Conservation (phyloP, 2,329 filamentous ascomycete species). For the Pseudovirgaria hyperparasitica region DNA sequence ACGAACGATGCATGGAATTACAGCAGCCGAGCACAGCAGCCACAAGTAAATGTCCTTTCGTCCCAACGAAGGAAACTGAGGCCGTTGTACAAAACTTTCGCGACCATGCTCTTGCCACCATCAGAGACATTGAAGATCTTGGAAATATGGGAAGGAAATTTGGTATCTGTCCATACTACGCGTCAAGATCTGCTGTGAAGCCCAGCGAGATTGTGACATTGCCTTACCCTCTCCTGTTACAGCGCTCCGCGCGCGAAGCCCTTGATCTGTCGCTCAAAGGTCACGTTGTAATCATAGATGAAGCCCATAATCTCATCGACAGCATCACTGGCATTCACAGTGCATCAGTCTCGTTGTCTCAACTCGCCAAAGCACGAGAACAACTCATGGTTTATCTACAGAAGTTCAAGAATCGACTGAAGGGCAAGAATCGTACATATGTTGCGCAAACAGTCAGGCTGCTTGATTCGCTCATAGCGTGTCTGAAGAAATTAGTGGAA, state of each 20-base stretch:
- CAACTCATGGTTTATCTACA: constrained; percentile 75
- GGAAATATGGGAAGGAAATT: constrained; percentile 64
- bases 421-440: constrained; percentile 84
- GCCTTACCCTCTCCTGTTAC: constrained; percentile 81
- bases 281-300: constrained; percentile 90
- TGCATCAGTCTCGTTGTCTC: constrained; percentile 57
- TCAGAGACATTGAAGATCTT: constrained; percentile 91
- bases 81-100: constrained; percentile 65
- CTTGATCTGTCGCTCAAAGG: constrained; percentile 74
- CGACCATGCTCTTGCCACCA: constrained; percentile 68
- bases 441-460: constrained; percentile 77
- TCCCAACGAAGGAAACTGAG: constrained; percentile 67
- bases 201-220: constrained; percentile 82
- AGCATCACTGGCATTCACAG: constrained; percentile 82
- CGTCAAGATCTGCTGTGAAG: constrained; percentile 72
- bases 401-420: constrained; percentile 77
- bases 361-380: constrained; percentile 57
- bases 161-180: constrained; percentile 88
- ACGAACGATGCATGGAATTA: constrained; percentile 81
- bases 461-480: constrained; percentile 62
- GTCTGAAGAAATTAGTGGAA: constrained; percentile 43
- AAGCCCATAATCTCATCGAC: constrained; percentile 96
- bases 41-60: constrained; percentile 59
- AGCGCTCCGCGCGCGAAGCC: constrained; percentile 76
- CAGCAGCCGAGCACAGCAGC: constrained; percentile 56